These are phyloP conservation scores for Colletotrichum ledebouriae DNA, from an alignment of 2,329 filamentous ascomycete species.

Conservation along the genomic window DNA sequence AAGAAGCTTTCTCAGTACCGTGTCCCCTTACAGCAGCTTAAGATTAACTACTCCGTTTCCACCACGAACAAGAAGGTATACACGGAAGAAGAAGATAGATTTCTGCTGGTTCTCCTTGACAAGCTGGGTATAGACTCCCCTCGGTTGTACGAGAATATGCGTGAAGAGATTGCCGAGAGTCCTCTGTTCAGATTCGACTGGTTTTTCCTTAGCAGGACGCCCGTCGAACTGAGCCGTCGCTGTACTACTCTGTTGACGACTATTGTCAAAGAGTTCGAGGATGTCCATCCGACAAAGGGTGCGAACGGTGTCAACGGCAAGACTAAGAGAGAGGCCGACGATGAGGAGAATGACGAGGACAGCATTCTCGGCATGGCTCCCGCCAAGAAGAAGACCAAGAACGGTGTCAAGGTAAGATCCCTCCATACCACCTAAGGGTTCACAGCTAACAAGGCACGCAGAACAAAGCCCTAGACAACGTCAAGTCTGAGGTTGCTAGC, in stretches of 20 bases:
- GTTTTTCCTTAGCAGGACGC: conserved; percentile 97
- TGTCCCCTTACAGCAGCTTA: conserved; percentile 97
- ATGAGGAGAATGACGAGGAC: conserved; percentile 88
- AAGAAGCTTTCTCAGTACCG: conserved; percentile 98
- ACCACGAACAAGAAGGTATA: conserved; percentile 99
- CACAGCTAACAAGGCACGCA: conserved; percentile 54
- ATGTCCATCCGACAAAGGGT: conserved; percentile 64
- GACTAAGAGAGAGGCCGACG: conserved; percentile 80
- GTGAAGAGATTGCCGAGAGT: conserved; percentile 96
- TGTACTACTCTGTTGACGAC: conserved; percentile 96
- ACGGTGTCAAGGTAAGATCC: conserved; percentile 81
- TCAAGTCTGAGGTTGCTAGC: conserved; percentile 78
- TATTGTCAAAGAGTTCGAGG: conserved; percentile 94
- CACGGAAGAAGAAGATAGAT: conserved; percentile 97
- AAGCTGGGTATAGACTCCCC: conserved; percentile 93
- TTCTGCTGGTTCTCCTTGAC: conserved; percentile 93
- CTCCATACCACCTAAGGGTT: conserved; percentile 23
- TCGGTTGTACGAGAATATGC: conserved; percentile 89
- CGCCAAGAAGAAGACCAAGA: conserved; percentile 96
- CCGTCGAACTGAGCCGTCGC: conserved; percentile 89
- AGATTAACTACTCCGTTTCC: conserved; percentile 98
- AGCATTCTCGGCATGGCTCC: conserved; percentile 83
- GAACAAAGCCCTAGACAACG: conserved; percentile 93
- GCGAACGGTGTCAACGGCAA: conserved; percentile 75
- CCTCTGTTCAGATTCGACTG: conserved; percentile 98